Evolutionary conservation across 176 grass and related monocot species (phyloP).

Genomic region (Typha latifolia): DNA sequence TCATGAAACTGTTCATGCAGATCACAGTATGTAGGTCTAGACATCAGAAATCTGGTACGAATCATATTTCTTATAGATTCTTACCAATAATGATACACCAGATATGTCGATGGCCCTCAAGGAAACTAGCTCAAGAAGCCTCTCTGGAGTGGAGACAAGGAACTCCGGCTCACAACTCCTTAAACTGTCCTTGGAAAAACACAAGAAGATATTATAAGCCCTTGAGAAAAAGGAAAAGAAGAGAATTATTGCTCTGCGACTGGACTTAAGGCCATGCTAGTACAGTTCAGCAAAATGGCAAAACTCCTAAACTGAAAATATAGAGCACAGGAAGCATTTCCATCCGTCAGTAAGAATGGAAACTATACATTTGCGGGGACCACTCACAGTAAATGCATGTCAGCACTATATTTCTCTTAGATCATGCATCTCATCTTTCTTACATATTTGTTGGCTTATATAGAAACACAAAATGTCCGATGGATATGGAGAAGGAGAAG

Average conservation of each 20-base stretch:
- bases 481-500: too few species aligned
- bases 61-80: constrained; percentile 11
- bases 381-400: too few species aligned
- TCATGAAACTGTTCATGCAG: background rate
- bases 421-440: too few species aligned
- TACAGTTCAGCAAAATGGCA: background rate
- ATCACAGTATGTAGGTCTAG: background rate
- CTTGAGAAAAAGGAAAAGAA: background rate
- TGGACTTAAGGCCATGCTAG: background rate
- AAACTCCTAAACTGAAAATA: background rate
- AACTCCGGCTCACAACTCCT: constrained; percentile 89
- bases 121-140: constrained; percentile 66
- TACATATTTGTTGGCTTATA: too few species aligned
- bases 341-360: too few species aligned
- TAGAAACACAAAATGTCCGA: too few species aligned
- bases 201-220: background rate
- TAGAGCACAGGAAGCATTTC: background rate
- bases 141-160: constrained; percentile 66
- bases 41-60: background rate
- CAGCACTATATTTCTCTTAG: too few species aligned
- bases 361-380: too few species aligned
- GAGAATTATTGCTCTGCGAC: background rate
- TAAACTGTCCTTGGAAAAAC: constrained; percentile 30
- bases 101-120: constrained; percentile 69
- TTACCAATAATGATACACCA: constrained; percentile 69